Evolutionary conservation across 768 basidiomycete genomes (phyloP).

Genomic region (Leccinum incarnatum): DNA sequence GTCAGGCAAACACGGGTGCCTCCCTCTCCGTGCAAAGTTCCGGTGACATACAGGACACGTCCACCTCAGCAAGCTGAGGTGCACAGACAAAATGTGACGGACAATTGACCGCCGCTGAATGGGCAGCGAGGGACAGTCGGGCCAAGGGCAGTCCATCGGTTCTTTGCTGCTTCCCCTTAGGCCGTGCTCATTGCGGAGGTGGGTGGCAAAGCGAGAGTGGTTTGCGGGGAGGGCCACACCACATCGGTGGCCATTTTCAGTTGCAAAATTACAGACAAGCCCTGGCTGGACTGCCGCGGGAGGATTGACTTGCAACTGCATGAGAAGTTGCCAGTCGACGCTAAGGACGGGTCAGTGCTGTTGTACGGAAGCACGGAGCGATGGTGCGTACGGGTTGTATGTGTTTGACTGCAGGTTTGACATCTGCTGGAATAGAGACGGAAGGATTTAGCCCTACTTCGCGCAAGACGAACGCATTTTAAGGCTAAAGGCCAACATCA

Average conservation of each 20-base stretch:
- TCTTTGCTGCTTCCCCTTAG: neutral
- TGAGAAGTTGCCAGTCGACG: neutral
- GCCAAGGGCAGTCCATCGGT: neutral
- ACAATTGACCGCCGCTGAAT: slow-evolving; percentile 1
- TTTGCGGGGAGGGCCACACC: neutral
- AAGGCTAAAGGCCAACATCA: too few relatives aligned
- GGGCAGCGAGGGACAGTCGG: neutral
- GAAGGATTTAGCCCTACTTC: too few relatives aligned
- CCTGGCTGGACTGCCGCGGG: neutral
- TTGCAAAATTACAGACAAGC: neutral
- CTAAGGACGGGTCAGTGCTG: neutral
- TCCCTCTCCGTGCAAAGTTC: slow-evolving; percentile 1
- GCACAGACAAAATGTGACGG: slow-evolving; percentile 1
- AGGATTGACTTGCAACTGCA: neutral
- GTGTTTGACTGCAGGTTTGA: neutral
- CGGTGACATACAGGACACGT: neutral
- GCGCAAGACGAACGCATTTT: too few relatives aligned
- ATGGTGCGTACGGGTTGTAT: neutral
- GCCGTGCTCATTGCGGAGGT: neutral
- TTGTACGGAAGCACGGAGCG: neutral
- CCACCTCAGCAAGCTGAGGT: slow-evolving; percentile 4
- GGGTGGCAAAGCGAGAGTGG: neutral
- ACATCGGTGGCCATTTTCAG: neutral
- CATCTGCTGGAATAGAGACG: neutral
- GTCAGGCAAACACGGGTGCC: neutral